These are phyloP conservation scores for Aureobasidium uvarum DNA, from an alignment of 2,329 filamentous ascomycete genomes.

Conservation along the genomic window DNA sequence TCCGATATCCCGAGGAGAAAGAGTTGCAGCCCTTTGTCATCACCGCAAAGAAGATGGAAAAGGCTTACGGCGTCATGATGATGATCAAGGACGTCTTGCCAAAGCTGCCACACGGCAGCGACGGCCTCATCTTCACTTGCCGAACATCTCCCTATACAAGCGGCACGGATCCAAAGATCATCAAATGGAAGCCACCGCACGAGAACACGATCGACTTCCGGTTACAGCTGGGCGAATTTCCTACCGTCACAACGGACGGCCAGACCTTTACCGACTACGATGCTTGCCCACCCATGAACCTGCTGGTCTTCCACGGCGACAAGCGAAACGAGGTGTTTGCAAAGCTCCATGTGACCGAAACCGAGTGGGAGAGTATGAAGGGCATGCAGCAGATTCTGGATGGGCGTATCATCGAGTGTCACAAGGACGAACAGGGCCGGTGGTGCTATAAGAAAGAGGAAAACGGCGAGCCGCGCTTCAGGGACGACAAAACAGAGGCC, in stretches of 20 bases:
- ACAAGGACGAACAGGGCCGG: conserved; percentile 67
- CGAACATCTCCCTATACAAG: conserved; percentile 79
- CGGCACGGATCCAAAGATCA: conserved; percentile 87
- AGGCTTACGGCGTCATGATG: conserved; percentile 83
- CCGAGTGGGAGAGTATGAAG: conserved; percentile 85
- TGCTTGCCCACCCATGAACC: conserved; percentile 49
- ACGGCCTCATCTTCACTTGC: conserved; percentile 98
- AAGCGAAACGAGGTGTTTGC: conserved; percentile 65
- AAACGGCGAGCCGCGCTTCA: conserved; percentile 65
- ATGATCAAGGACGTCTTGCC: conserved; percentile 90
- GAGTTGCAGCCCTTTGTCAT: conserved; percentile 73
- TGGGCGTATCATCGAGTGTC: conserved; percentile 86
- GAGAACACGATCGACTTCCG: conserved; percentile 96
- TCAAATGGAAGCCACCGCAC: conserved; percentile 96
- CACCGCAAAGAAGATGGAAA: conserved; percentile 84
- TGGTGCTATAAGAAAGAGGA: conserved; percentile 69
- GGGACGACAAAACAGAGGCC: conserved; percentile 87
- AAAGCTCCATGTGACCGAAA: conserved; percentile 65
- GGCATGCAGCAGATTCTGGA: conserved; percentile 70
- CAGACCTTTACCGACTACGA: conserved; percentile 73
- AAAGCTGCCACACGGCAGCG: conserved; percentile 84
- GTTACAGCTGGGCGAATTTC: conserved; percentile 70
- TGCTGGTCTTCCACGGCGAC: conserved; percentile 68
- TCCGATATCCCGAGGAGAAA: conserved; percentile 67
- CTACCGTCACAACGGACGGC: conserved; percentile 62